Evolutionary conservation across 768 basidiomycete genomes (phyloP).

Genomic region (Punctularia strigosozonata): DNA sequence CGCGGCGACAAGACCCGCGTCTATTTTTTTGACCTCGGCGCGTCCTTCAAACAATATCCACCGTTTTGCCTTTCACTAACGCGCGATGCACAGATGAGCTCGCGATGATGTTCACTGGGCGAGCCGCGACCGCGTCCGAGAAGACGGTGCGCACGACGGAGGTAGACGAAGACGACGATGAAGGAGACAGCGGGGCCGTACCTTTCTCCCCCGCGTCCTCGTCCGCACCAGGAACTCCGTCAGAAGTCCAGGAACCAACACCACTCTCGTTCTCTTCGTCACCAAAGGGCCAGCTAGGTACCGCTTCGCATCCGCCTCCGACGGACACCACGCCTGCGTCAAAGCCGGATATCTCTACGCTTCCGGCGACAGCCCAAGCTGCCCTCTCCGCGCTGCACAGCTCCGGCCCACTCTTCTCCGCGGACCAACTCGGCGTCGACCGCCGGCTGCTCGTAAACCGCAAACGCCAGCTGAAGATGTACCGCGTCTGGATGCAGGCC

Average conservation of each 20-base stretch:
- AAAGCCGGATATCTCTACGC: conserved; percentile 1
- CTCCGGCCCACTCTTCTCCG: conserved; percentile 62
- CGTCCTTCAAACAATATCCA: not conserved
- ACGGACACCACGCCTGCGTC: conserved; percentile 2
- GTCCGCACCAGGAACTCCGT: not conserved
- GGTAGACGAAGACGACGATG: conserved; percentile 23
- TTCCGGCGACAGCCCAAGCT: conserved; percentile 4
- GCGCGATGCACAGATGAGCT: conserved; percentile 48
- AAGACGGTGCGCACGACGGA: conserved; percentile 18
- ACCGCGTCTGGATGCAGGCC: conserved; percentile 90
- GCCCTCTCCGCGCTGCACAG: conserved; percentile 22
- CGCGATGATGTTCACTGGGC: conserved; percentile 68
- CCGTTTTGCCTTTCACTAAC: not conserved
- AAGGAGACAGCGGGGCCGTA: conserved; percentile 6
- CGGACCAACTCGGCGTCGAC: conserved; percentile 84
- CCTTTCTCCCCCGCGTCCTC: no score
- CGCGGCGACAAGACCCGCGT: conserved; percentile 96
- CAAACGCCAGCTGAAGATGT: conserved; percentile 94
- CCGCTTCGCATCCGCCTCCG: not conserved
- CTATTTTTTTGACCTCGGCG: conserved; percentile 86
- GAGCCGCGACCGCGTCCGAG: conserved; percentile 22
- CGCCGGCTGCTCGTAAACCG: conserved; percentile 85
- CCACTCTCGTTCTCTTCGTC: not conserved
- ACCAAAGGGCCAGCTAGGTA: not conserved
- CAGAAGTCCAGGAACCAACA: not conserved